Evolutionary conservation across 306 rosid genomes (phyloP).

Genomic region (Rosa multiflora): DNA sequence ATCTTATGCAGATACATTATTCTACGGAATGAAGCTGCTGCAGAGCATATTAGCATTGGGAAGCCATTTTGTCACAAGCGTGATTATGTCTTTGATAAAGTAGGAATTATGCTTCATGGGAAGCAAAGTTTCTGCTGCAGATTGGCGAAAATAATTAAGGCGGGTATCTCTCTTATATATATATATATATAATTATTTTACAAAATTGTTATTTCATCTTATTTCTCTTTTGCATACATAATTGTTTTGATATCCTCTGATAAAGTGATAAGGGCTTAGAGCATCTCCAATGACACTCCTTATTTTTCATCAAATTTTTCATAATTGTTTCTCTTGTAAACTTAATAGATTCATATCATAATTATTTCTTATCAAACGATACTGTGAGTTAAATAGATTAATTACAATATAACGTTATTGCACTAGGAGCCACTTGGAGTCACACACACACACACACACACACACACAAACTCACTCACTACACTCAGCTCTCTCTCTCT

Average conservation of each 20-base stretch:
- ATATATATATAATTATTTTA: background rate
- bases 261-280: background rate
- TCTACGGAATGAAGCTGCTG: conserved; percentile 48
- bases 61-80: conserved; percentile 26
- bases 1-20: conserved; percentile 56
- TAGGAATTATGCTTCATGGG: conserved; percentile 87
- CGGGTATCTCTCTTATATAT: conserved; percentile 12
- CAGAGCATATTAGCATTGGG: conserved; percentile 38
- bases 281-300: background rate
- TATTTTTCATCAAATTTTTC: too few relatives aligned
- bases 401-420: too few relatives aligned
- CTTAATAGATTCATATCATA: too few relatives aligned
- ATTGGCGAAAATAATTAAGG: conserved; percentile 61
- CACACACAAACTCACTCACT: too few relatives aligned
- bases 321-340: background rate
- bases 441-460: too few relatives aligned
- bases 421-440: background rate
- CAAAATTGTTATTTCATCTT: background rate
- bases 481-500: too few relatives aligned
- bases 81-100: conserved; percentile 53
- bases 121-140: conserved; percentile 72
- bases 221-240: background rate
- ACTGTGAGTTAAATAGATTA: too few relatives aligned
- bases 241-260: background rate
- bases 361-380: too few relatives aligned